Base-by-base conservation (phyloP, 176 grass and related monocot genomes). In the Musa beccarii region DNA sequence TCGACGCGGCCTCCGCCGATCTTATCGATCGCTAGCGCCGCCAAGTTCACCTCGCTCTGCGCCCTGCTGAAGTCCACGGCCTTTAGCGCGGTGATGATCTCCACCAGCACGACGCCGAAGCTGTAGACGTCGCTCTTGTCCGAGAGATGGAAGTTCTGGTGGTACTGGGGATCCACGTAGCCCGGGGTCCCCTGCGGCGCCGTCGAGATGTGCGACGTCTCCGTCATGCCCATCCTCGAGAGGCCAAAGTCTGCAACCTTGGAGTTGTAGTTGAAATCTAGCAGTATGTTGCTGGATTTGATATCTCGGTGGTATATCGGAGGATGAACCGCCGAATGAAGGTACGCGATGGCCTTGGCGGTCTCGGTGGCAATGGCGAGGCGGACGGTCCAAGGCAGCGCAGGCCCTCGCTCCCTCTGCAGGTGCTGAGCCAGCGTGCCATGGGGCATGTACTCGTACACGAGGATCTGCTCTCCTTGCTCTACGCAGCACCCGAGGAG, bases 241-340 rank as follows among this genome's bases (percentile, higher is more conserved):
- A 91, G 83, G 49, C 89, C 89, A 74, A 91, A 91, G 85, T 91
- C 89, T 26, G 89, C 85, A 43, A 91, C 85, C 82, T 91, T 91
- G 77, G 89, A 85, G 75, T 83, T 84, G 78, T 85, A 88, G 19
- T 78, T 77, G 80, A 53, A n/a, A n/a, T 77, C 75, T 10, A 77
- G 51, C 21, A 77, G 62, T 34, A 77, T 77, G 61, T 77, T 77
- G 75, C 75, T 77, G n/a, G 61, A 52, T 20, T 77, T 77, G 61
- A 77, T 29, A 49, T 77, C 75, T 0, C 75, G 59, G 43, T 76
- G 10, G 78, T 83, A 87, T 77, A 91, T 91, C 26, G 89, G 89
- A 17, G 89, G 89, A 52, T 73, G 74, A 55, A 88, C 80, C 54
- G 79, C 89, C 25, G 83, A 81, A 69, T 91, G 89, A 52, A 91